Conservation (phyloP, 805 yeast species). For the Lipomyces spencermartinsiae region DNA sequence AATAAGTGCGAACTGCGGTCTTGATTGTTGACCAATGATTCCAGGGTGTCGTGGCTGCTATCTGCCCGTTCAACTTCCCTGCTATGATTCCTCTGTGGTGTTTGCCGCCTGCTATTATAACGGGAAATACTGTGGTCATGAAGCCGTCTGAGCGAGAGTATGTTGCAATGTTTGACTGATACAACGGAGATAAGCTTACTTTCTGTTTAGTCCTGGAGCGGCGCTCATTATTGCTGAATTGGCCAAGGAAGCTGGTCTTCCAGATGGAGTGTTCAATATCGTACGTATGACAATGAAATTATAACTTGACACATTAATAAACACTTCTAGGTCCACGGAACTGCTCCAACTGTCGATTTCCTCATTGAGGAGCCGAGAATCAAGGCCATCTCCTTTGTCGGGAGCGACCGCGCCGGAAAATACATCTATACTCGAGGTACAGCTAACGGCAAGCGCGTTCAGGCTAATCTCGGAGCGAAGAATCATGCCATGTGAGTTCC, state of each 20-base stretch:
- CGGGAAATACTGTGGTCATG: slow-evolving; percentile 76
- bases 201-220: slow-evolving; percentile 63
- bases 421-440: slow-evolving; percentile 72
- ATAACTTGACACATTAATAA: slow-evolving; percentile 37
- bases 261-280: slow-evolving; percentile 64
- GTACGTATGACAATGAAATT: slow-evolving; percentile 6
- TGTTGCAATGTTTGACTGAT: not conserved
- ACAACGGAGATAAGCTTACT: not conserved
- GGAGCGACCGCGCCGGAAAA: slow-evolving; percentile 79
- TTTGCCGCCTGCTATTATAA: slow-evolving; percentile 64
- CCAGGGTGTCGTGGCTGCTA: slow-evolving; percentile 73
- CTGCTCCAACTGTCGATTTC: slow-evolving; percentile 73
- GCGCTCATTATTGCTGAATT: slow-evolving; percentile 76
- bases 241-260: slow-evolving; percentile 74
- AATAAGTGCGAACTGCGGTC: not conserved
- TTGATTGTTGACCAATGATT: too few relatives aligned
- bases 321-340: slow-evolving; percentile 60
- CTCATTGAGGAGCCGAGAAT: slow-evolving; percentile 73
- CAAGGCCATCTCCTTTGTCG: slow-evolving; percentile 79
- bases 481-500: slow-evolving; percentile 63
- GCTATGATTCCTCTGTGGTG: slow-evolving; percentile 82
- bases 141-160: slow-evolving; percentile 72
- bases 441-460: slow-evolving; percentile 73
- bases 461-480: slow-evolving; percentile 80
- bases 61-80: slow-evolving; percentile 83